Evolutionary conservation across 352 stramenopile species (phyloP).

Genomic region (Phytopythium montanum): DNA sequence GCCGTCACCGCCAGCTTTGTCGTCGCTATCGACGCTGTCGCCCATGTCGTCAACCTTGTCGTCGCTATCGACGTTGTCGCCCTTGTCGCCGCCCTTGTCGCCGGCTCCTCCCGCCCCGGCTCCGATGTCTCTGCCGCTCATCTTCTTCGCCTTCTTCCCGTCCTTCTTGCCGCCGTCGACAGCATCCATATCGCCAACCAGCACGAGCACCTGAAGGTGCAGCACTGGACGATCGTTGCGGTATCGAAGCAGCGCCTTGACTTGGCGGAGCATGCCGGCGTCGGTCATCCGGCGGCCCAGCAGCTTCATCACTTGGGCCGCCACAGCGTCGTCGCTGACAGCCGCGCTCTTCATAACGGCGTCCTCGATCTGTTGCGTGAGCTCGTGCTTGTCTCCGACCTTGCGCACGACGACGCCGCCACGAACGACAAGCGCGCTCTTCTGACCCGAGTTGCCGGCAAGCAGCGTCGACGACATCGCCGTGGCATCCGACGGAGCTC

Average conservation of each 20-base stretch:
- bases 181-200: neutral
- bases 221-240: neutral
- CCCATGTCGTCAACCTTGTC: neutral
- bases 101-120: no score
- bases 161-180: neutral
- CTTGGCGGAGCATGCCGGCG: neutral
- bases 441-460: neutral
- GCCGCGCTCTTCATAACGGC: neutral
- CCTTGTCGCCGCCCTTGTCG: neutral
- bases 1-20: neutral
- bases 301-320: neutral
- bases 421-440: neutral
- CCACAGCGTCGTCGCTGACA: neutral
- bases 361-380: neutral
- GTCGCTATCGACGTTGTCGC: neutral
- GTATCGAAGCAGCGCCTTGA: neutral
- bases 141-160: neutral
- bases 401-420: neutral
- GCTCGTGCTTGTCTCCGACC: neutral
- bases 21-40: neutral
- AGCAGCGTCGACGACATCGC: no score
- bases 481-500: no score
- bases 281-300: neutral
- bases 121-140: no score
- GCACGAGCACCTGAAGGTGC: neutral